Percentiles rank a stretch among this genome's conserved stretches.
Conservation (phyloP, 345 rosid genomes). For the Erysimum cheiranthoides region DNA sequence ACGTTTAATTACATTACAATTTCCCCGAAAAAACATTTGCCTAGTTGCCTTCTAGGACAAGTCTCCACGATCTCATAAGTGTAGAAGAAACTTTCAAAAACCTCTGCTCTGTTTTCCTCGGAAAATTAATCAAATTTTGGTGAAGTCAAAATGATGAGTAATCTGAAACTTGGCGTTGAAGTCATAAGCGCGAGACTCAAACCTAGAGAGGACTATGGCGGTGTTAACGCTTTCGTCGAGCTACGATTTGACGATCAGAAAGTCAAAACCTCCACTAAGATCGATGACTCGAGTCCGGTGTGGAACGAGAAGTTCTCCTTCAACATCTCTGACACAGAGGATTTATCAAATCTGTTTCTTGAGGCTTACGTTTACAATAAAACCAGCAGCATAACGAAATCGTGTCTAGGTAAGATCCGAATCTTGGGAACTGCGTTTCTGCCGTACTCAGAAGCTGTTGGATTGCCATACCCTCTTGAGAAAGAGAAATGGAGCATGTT, state of each 20-base stretch:
- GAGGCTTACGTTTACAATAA: slow-evolving; percentile 66
- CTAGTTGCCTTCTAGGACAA: slow-evolving; percentile 41
- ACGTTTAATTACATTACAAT: slow-evolving; percentile 31
- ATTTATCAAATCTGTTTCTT: slow-evolving; percentile 58
- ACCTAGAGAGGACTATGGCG: slow-evolving; percentile 63
- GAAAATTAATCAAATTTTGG: not conserved
- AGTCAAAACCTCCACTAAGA: slow-evolving; percentile 68
- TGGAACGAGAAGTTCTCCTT: slow-evolving; percentile 90
- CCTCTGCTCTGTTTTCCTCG: slow-evolving; percentile 17
- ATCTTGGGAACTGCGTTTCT: slow-evolving; percentile 82
- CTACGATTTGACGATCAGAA: slow-evolving; percentile 80
- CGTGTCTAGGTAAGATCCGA: slow-evolving; percentile 72
- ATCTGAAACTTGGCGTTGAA: slow-evolving; percentile 85
- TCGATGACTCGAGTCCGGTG: slow-evolving; percentile 71
- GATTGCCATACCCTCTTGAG: slow-evolving; percentile 82
- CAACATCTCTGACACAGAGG: slow-evolving; percentile 75
- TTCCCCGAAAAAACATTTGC: slow-evolving; percentile 10
- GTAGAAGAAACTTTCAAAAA: slow-evolving; percentile 40
- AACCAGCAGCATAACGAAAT: slow-evolving; percentile 51
- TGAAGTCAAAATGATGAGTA: slow-evolving; percentile 52
- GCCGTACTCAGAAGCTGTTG: slow-evolving; percentile 73
- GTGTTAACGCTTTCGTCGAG: slow-evolving; percentile 72
- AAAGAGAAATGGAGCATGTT: slow-evolving; percentile 61
- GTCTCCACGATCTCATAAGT: slow-evolving; percentile 42
- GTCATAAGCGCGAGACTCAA: slow-evolving; percentile 78